These are phyloP conservation scores for Botrytis fabae DNA, from an alignment of 2,329 filamentous ascomycete species.

Conservation along the genomic window DNA sequence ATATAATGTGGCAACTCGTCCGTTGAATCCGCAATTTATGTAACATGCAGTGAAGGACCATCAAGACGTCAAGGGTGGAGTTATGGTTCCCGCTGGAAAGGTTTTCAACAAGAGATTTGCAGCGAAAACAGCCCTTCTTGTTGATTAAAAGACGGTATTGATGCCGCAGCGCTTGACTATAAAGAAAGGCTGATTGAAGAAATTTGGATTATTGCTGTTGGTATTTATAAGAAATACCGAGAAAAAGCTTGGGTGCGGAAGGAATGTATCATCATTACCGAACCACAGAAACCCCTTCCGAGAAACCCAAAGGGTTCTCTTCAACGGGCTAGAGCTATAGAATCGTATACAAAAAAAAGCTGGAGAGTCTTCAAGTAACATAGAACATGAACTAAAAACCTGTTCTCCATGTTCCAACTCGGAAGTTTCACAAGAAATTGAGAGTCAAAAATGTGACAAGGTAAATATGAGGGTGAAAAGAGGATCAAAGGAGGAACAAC, in stretches of 20 bases:
- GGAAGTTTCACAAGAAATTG: background rate
- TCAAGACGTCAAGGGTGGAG: background rate
- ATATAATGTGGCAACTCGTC: background rate
- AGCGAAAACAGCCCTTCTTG: background rate
- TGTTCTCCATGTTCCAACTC: background rate
- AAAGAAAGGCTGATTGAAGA: background rate
- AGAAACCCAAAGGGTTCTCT: background rate
- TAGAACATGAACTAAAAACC: background rate
- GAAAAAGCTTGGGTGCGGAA: background rate
- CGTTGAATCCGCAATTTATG: background rate
- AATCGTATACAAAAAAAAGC: background rate
- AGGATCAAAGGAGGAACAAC: background rate
- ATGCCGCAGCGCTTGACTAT: background rate
- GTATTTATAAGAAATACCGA: background rate
- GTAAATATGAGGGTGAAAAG: background rate
- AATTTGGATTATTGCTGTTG: background rate
- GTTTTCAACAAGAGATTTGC: background rate
- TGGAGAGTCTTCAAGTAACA: background rate
- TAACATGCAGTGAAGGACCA: background rate
- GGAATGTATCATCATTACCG: background rate
- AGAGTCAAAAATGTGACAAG: background rate
- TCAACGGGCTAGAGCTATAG: background rate
- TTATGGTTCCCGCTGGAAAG: background rate
- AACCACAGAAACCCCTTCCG: background rate
- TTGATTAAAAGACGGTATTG: background rate